A percentile compares a stretch with the other conserved stretches of the same genome.
phyloP scores from a whole-genome alignment of 2,329 filamentous ascomycete species.

The Lomentospora prolificans region DNA sequence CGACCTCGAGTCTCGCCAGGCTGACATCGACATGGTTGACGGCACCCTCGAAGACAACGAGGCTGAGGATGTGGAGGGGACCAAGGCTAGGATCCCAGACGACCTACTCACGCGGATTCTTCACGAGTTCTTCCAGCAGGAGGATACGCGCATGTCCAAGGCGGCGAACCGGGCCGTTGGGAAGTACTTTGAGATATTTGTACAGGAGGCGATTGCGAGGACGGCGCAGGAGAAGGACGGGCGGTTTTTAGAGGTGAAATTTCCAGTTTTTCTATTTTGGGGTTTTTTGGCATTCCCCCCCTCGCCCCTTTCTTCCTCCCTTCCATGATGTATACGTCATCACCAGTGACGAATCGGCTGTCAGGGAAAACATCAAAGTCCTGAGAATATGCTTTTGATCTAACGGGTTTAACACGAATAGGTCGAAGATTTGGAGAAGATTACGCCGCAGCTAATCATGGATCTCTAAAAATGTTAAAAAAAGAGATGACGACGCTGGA shows the following conservation, averaged over 20 bases:
- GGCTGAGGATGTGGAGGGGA: no score
- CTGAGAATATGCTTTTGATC: no score
- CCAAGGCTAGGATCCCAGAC: constrained; percentile 55
- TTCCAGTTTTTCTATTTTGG: background rate
- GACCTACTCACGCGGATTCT: constrained; percentile 68
- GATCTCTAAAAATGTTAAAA: constrained; percentile 55
- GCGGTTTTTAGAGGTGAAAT: constrained; percentile 63
- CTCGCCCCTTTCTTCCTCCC: background rate
- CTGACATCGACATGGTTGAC: constrained; percentile 12
- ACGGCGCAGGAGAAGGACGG: constrained; percentile 60
- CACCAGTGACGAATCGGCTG: no score
- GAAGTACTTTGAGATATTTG: constrained; percentile 86
- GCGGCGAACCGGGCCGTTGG: constrained; percentile 69
- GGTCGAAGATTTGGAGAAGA: constrained; percentile 83
- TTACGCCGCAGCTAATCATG: constrained; percentile 73
- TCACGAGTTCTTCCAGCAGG: constrained; percentile 67
- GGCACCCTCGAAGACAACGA: constrained; percentile 13
- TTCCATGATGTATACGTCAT: no score
- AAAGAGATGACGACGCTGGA: background rate
- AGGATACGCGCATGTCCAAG: constrained; percentile 62
- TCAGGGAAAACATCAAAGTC: no score
- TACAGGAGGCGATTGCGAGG: constrained; percentile 77
- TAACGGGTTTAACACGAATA: constrained; percentile 21
- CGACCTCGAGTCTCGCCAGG: constrained; percentile 12
- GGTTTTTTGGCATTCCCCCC: background rate